phyloP scores from a whole-genome alignment of 2,329 filamentous ascomycete species.

The Nigrospora sphaerica region DNA sequence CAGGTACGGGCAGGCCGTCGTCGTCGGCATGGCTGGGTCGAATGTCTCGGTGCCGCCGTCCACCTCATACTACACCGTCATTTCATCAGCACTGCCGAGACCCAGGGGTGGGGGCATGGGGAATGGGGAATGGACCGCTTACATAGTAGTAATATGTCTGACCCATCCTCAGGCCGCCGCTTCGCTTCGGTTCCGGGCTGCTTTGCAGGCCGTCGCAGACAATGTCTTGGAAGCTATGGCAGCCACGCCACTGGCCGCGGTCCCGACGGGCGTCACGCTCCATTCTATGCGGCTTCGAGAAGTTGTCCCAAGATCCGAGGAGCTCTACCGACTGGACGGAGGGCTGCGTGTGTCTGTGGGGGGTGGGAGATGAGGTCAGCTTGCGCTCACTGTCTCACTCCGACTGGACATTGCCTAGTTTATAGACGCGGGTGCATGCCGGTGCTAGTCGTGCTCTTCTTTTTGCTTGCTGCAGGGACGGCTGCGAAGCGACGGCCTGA shows the following conservation, averaged over 20 bases:
- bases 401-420: no score
- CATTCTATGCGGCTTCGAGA: constrained; percentile 71
- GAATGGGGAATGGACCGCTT: constrained; percentile 31
- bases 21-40: constrained; percentile 65
- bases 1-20: constrained; percentile 74
- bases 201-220: constrained; percentile 66
- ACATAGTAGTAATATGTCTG: constrained; percentile 95
- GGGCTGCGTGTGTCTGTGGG: constrained; percentile 48
- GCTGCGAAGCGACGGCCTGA: no score
- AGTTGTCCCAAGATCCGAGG: constrained; percentile 94
- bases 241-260: constrained; percentile 75
- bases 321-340: constrained; percentile 67
- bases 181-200: constrained; percentile 46
- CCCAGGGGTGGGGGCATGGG: no score
- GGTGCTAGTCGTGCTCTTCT: no score
- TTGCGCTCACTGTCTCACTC: no score
- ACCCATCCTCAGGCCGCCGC: constrained; percentile 84
- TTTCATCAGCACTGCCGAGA: no score
- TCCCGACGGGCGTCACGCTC: constrained; percentile 71
- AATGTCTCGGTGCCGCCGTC: constrained; percentile 71
- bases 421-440: no score
- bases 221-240: constrained; percentile 79
- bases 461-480: no score
- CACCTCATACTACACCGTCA: constrained; percentile 62
- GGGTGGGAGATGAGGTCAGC: no score